These are phyloP conservation scores for Hondaea fermentalgiana DNA, from an alignment of 108 stramenopile genomes.

Conservation along the genomic window DNA sequence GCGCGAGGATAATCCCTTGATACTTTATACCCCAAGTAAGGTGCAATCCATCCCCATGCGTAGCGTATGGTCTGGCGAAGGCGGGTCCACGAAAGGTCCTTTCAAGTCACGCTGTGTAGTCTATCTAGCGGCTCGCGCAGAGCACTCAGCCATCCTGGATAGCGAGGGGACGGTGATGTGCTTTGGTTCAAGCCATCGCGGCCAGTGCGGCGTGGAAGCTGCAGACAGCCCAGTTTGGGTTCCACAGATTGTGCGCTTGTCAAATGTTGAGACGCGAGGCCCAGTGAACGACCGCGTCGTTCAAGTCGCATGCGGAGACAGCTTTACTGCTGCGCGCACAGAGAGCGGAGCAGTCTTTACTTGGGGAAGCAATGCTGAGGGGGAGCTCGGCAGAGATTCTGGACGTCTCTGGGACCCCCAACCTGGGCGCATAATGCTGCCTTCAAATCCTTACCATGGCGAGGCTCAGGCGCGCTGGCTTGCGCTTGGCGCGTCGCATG, in stretches of 20 bases:
- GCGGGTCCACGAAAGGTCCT: background rate
- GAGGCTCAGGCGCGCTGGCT: background rate
- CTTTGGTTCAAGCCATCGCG: background rate
- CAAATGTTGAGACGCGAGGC: background rate
- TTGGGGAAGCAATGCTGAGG: background rate
- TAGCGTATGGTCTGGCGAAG: too few relatives aligned
- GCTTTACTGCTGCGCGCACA: background rate
- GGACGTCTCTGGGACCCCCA: background rate
- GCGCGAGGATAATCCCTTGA: background rate
- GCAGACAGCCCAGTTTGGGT: background rate
- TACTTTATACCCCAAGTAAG: background rate
- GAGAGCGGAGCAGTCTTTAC: background rate
- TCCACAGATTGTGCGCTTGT: background rate
- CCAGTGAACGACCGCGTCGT: background rate
- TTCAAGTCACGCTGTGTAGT: background rate
- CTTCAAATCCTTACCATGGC: background rate
- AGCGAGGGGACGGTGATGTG: background rate
- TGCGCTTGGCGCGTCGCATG: background rate
- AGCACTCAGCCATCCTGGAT: background rate
- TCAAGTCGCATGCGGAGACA: background rate
- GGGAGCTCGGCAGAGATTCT: background rate
- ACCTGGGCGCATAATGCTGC: background rate
- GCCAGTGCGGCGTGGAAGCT: background rate
- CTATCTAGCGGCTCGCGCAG: background rate
- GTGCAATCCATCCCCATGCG: background rate